phyloP scores from a whole-genome alignment of 2,329 filamentous ascomycete genomes.

The Alternaria angustiovoidea region DNA sequence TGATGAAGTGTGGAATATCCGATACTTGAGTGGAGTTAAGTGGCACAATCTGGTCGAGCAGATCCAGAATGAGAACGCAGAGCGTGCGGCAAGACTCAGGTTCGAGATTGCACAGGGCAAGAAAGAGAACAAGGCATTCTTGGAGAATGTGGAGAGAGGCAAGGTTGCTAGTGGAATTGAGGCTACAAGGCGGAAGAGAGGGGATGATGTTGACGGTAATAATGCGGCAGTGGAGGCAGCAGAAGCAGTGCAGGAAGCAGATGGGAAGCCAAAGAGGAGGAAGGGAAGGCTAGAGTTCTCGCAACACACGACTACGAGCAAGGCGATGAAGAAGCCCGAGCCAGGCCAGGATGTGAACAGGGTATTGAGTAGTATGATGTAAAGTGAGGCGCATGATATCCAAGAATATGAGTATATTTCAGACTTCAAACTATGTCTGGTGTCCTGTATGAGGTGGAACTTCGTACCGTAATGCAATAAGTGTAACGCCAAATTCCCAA shows the following conservation, averaged over 20 bases:
- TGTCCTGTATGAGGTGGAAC: not conserved
- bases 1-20: constrained; percentile 85
- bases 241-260: constrained; percentile 42
- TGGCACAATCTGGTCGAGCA: constrained; percentile 77
- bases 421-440: not conserved
- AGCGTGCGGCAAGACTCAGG: constrained; percentile 76
- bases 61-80: constrained; percentile 82
- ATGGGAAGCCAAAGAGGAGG: constrained; percentile 36
- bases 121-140: constrained; percentile 82
- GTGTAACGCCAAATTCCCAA: constrained; percentile 3
- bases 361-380: constrained; percentile 51
- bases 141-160: constrained; percentile 78
- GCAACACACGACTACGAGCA: constrained; percentile 66
- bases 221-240: constrained; percentile 23
- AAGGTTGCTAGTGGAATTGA: constrained; percentile 75
- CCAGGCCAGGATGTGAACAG: constrained; percentile 42
- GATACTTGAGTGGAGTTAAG: constrained; percentile 85
- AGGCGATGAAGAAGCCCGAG: constrained; percentile 44
- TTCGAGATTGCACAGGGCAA: constrained; percentile 79
- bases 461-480: not conserved
- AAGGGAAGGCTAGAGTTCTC: constrained; percentile 65
- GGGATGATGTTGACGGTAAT: constrained; percentile 31
- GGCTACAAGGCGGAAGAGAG: constrained; percentile 64
- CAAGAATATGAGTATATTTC: constrained; percentile 8
- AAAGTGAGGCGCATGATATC: constrained; percentile 16